phyloP scores from a whole-genome alignment of 192 early-diverging fungal species.

The Funneliformis geosporum region DNA sequence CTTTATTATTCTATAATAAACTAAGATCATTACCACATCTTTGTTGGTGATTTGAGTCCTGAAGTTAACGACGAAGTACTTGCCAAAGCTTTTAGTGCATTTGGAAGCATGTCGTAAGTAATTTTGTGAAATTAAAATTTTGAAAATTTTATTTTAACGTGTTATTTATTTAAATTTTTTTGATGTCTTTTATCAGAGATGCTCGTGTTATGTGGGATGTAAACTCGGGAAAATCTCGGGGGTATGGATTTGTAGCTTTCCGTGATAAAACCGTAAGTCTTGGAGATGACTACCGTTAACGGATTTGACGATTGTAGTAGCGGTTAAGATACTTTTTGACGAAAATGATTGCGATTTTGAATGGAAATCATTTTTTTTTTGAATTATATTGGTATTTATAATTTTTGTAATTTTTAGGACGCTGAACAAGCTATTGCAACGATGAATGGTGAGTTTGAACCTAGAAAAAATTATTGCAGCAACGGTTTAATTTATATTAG shows the following conservation, averaged over 20 bases:
- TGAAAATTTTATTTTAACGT: background rate
- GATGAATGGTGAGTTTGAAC: slow-evolving; percentile 71
- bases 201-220: slow-evolving; percentile 95
- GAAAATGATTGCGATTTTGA: background rate
- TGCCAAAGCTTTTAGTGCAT: slow-evolving; percentile 71
- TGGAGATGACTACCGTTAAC: background rate
- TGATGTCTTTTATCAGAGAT: slow-evolving; percentile 53
- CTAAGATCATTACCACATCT: slow-evolving; percentile 78
- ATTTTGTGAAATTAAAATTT: background rate
- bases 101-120: slow-evolving; percentile 76
- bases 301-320: background rate
- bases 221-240: slow-evolving; percentile 85
- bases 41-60: slow-evolving; percentile 91
- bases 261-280: slow-evolving; percentile 66
- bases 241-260: slow-evolving; percentile 92
- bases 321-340: slow-evolving; percentile 11
- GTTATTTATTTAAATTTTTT: background rate
- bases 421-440: slow-evolving; percentile 81
- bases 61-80: slow-evolving; percentile 86
- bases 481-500: background rate
- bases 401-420: slow-evolving; percentile 50
- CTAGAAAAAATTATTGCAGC: no score
- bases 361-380: background rate
- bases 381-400: background rate
- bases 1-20: slow-evolving; percentile 4